These are phyloP conservation scores for Bonnemaisonia californica DNA, from an alignment of 31 red algal species.

Conservation along the genomic window DNA sequence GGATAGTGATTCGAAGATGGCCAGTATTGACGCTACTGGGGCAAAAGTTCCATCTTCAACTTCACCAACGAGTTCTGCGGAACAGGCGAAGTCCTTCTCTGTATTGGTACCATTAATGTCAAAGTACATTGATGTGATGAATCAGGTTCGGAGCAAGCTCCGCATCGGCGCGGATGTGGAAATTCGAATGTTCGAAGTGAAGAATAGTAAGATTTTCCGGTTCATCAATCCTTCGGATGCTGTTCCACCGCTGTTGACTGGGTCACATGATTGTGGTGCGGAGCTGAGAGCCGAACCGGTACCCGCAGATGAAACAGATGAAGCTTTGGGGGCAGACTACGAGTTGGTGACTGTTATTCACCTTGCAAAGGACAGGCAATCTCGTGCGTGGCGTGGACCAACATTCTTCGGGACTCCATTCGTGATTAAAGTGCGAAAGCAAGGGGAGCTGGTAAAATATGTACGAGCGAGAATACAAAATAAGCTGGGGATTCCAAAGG, in stretches of 20 bases:
- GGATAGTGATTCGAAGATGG: not conserved
- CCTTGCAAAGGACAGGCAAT: slow-evolving; percentile 58
- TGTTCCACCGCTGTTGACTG: slow-evolving; percentile 47
- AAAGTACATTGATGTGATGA: slow-evolving; percentile 57
- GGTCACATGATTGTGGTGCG: slow-evolving; percentile 44
- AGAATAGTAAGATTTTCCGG: slow-evolving; percentile 52
- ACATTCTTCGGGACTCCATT: slow-evolving; percentile 70
- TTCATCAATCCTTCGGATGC: slow-evolving; percentile 27
- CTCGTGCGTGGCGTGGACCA: slow-evolving; percentile 51
- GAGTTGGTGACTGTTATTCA: slow-evolving; percentile 54
- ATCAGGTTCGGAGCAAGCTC: slow-evolving; percentile 49
- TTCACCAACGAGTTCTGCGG: not conserved
- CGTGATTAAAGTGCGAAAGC: slow-evolving; percentile 46
- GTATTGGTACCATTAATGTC: slow-evolving; percentile 47
- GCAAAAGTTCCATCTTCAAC: not conserved
- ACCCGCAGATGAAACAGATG: slow-evolving; percentile 46
- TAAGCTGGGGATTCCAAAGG: slow-evolving; percentile 40
- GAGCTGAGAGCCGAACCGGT: slow-evolving; percentile 77
- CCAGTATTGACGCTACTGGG: not conserved
- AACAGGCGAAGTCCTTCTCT: slow-evolving; percentile 45
- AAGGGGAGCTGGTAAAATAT: slow-evolving; percentile 47
- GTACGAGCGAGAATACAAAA: slow-evolving; percentile 62
- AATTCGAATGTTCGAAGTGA: slow-evolving; percentile 72
- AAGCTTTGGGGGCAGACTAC: slow-evolving; percentile 27
- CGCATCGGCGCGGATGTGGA: slow-evolving; percentile 13